These are phyloP conservation scores for Heimioporus sp. DNA, from an alignment of 768 basidiomycete species.

Conservation along the genomic window DNA sequence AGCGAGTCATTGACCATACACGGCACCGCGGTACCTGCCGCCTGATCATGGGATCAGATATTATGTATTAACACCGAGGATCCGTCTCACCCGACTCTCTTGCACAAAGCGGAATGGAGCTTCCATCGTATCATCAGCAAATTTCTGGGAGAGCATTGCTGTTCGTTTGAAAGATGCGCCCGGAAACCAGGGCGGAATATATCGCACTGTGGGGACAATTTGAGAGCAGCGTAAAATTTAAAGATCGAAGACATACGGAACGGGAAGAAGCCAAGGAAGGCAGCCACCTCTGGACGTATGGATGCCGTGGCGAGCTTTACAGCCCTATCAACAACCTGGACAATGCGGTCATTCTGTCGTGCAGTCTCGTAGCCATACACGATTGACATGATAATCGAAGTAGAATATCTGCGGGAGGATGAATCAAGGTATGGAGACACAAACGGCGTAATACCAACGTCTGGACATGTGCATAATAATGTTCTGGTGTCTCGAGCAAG, in stretches of 20 bases:
- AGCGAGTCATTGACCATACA: conserved; percentile 30
- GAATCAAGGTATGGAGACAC: neutral
- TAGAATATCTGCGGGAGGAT: conserved; percentile 16
- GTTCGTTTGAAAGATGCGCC: conserved; percentile 35
- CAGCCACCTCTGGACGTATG: conserved; percentile 29
- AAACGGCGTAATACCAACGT: conserved; percentile 16
- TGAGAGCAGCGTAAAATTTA: neutral
- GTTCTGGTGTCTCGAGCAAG: conserved; percentile 19
- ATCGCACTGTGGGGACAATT: conserved; percentile 23
- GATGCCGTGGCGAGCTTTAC: conserved; percentile 16
- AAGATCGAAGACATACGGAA: conserved; percentile 28
- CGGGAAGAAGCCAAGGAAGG: conserved; percentile 36
- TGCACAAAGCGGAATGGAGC: conserved; percentile 34
- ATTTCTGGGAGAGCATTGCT: conserved; percentile 23
- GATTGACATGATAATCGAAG: conserved; percentile 29
- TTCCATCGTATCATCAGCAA: conserved; percentile 22
- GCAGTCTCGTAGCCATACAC: conserved; percentile 31
- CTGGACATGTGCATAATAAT: conserved; percentile 19
- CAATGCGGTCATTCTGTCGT: conserved; percentile 24
- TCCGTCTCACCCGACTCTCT: conserved; percentile 28
- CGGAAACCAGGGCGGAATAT: conserved; percentile 41
- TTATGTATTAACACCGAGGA: neutral
- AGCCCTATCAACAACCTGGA: conserved; percentile 25
- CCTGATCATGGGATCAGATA: conserved; percentile 9
- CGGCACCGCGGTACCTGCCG: conserved; percentile 20